These are phyloP conservation scores for Incumbomyces delicatus DNA, from an alignment of 2,329 filamentous ascomycete genomes.

Conservation along the genomic window DNA sequence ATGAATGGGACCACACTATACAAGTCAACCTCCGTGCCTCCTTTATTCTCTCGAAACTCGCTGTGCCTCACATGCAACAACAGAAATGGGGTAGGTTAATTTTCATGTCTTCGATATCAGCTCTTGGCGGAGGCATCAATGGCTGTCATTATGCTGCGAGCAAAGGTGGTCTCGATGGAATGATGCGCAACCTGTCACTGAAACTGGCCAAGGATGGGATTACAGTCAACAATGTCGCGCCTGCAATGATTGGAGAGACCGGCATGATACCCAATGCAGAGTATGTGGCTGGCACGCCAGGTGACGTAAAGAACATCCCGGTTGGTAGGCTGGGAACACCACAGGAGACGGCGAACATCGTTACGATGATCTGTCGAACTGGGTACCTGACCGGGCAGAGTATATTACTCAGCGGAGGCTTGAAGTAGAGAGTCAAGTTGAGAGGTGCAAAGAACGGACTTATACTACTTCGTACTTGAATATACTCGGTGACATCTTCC, in stretches of 20 bases:
- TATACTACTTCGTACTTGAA: too few species aligned
- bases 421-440: too few species aligned
- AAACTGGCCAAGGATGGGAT: constrained; percentile 52
- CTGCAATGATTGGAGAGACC: constrained; percentile 57
- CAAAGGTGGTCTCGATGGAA: constrained; percentile 52
- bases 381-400: constrained; percentile 52
- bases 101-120: constrained; percentile 55
- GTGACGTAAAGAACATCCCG: constrained; percentile 51
- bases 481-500: too few species aligned
- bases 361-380: constrained; percentile 51
- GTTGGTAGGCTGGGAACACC: constrained; percentile 49
- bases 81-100: constrained; percentile 55
- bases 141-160: constrained; percentile 46
- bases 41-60: constrained; percentile 52
- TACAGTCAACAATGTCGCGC: constrained; percentile 59
- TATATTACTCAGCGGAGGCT: constrained; percentile 42
- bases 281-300: constrained; percentile 42
- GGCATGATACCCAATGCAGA: constrained; percentile 53
- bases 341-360: constrained; percentile 51
- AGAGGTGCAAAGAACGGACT: too few species aligned
- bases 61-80: constrained; percentile 51
- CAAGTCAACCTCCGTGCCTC: constrained; percentile 53
- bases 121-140: constrained; percentile 54
- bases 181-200: constrained; percentile 56
- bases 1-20: constrained; percentile 56